These are phyloP conservation scores for Raphanus sativus DNA, from an alignment of 345 rosid genomes.

Conservation along the genomic window DNA sequence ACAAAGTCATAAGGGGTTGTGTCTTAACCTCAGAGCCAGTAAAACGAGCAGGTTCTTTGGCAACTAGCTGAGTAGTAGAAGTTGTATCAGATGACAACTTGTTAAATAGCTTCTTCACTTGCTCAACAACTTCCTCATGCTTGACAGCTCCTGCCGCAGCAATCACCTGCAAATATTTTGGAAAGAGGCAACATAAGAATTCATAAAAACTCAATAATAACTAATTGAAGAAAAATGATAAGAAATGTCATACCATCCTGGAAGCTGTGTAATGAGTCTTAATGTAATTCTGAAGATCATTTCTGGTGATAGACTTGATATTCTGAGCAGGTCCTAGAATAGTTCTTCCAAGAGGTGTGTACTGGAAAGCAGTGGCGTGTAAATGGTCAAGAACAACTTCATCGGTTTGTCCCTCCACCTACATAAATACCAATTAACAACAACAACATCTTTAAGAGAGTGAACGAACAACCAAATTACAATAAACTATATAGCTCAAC, in stretches of 20 bases:
- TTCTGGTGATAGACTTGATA: constrained; percentile 70
- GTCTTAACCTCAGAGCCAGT: constrained; percentile 93
- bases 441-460: not conserved
- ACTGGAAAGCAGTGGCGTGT: constrained; percentile 96
- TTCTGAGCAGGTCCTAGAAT: constrained; percentile 93
- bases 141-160: constrained; percentile 97
- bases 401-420: constrained; percentile 93
- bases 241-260: constrained; percentile 63
- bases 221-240: not conserved
- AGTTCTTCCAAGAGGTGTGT: constrained; percentile 89
- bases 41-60: constrained; percentile 77
- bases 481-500: not conserved
- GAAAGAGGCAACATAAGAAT: not conserved
- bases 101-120: constrained; percentile 77
- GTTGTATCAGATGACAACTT: constrained; percentile 84
- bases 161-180: constrained; percentile 61
- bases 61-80: constrained; percentile 80
- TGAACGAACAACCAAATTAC: not conserved
- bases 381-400: constrained; percentile 96
- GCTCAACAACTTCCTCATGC: constrained; percentile 93
- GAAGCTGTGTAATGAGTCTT: constrained; percentile 97
- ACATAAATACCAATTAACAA: not conserved
- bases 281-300: constrained; percentile 76
- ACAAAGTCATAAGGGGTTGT: not conserved
- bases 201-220: not conserved